Evolutionary conservation across 75 land plant species (phyloP).

Genomic region (Cunninghamia lanceolata): DNA sequence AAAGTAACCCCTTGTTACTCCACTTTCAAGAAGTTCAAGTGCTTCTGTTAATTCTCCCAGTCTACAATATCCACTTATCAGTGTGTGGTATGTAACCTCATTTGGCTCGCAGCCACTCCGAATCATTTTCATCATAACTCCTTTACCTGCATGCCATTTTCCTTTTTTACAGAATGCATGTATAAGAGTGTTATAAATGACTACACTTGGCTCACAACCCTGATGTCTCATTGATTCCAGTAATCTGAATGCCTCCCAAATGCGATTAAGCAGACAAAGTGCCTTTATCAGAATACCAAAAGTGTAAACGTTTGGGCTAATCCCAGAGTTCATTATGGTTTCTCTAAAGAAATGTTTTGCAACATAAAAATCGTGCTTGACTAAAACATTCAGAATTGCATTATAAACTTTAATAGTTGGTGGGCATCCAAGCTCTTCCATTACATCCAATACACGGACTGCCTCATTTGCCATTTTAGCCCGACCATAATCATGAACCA

Average conservation of each 20-base stretch:
- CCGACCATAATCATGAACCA: conserved; percentile 27
- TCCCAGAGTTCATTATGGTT: conserved; percentile 30
- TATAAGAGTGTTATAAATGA: conserved; percentile 68
- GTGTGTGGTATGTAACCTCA: conserved; percentile 57
- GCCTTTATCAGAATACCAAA: conserved; percentile 65
- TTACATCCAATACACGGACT: conserved; percentile 27
- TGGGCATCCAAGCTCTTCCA: conserved; percentile 10
- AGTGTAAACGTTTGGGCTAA: conserved; percentile 36
- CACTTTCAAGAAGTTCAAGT: conserved; percentile 62
- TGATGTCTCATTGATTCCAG: conserved; percentile 39
- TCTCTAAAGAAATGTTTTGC: conserved; percentile 48
- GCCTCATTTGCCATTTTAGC: conserved; percentile 26
- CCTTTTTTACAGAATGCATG: conserved; percentile 56
- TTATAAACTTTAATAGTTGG: conserved; percentile 44
- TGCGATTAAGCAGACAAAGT: conserved; percentile 52
- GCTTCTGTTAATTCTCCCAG: conserved; percentile 56
- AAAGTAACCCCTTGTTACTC: conserved; percentile 35
- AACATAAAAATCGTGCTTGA: conserved; percentile 45
- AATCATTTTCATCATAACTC: conserved; percentile 47
- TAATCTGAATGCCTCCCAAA: conserved; percentile 57
- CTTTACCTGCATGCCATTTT: conserved; percentile 52
- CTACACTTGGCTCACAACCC: conserved; percentile 39
- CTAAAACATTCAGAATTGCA: conserved; percentile 48
- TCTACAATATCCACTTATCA: conserved; percentile 65
- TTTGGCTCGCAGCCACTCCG: conserved; percentile 39